Percentiles rank a stretch among this genome's conserved stretches.
These are phyloP conservation scores for Hortaea werneckii DNA, from an alignment of 2,329 filamentous ascomycete genomes.

Conservation along the genomic window DNA sequence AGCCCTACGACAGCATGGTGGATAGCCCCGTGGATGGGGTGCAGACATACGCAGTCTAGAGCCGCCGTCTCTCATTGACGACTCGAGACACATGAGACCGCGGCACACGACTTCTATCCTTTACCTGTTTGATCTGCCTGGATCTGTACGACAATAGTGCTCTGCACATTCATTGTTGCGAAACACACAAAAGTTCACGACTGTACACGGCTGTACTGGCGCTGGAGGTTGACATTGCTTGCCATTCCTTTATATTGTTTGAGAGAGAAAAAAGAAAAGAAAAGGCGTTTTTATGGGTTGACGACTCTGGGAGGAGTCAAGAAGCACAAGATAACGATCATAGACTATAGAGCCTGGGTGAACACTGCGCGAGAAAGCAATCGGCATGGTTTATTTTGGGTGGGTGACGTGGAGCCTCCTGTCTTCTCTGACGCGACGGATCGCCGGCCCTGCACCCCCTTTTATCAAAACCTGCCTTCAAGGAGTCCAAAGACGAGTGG, in stretches of 20 bases:
- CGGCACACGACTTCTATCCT: background rate
- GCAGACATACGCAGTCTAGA: conserved; percentile 10
- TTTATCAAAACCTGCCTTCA: background rate
- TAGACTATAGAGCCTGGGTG: conserved; percentile 3
- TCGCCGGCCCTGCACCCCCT: background rate
- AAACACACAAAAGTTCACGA: background rate
- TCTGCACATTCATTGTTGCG: background rate
- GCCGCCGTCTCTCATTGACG: too few relatives aligned
- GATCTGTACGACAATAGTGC: background rate
- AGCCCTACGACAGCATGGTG: conserved; percentile 38
- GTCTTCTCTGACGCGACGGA: background rate
- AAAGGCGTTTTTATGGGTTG: background rate
- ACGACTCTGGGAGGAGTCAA: background rate
- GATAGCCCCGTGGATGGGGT: conserved; percentile 25
- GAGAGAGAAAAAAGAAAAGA: too few relatives aligned
- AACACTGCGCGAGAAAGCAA: background rate
- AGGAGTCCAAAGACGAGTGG: too few relatives aligned
- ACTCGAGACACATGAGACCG: background rate
- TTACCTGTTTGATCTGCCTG: background rate
- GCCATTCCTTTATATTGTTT: background rate
- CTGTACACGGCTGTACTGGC: background rate
- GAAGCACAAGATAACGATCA: conserved; percentile 5
- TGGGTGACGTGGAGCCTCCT: conserved; percentile 3
- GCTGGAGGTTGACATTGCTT: background rate
- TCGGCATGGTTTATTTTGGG: too few relatives aligned